phyloP scores from a whole-genome alignment of 2,329 filamentous ascomycete genomes.

The Dothistroma pini region DNA sequence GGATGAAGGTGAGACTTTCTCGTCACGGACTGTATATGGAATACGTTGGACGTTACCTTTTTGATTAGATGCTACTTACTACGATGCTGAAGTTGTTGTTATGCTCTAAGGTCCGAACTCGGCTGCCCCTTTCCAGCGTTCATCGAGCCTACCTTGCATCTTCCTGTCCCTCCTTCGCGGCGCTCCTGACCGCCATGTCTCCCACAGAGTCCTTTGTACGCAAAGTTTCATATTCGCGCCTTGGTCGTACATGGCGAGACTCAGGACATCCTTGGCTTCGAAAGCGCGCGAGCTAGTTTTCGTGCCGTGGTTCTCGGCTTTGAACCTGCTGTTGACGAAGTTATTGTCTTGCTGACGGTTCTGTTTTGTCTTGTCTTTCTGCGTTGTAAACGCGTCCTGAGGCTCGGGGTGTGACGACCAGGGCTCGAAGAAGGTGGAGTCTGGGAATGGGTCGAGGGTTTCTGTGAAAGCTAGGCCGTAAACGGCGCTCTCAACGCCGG shows the following conservation, averaged over 20 bases:
- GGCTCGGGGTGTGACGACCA: background rate
- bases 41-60: too few relatives aligned
- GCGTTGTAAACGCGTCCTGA: background rate
- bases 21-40: too few relatives aligned
- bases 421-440: slow-evolving; percentile 36
- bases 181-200: slow-evolving; percentile 23
- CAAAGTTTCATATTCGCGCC: slow-evolving; percentile 39
- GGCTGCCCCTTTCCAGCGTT: slow-evolving; percentile 36
- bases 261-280: slow-evolving; percentile 36
- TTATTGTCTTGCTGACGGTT: background rate
- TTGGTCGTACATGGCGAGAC: slow-evolving; percentile 48
- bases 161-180: slow-evolving; percentile 14
- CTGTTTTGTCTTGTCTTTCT: background rate
- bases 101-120: slow-evolving; percentile 12
- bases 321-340: background rate
- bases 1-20: too few relatives aligned
- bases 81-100: background rate
- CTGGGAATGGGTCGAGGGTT: slow-evolving; percentile 42
- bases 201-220: slow-evolving; percentile 38
- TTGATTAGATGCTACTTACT: too few relatives aligned
- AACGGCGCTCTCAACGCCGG: slow-evolving; percentile 46
- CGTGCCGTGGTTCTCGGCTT: background rate
- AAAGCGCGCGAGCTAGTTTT: slow-evolving; percentile 3
- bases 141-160: slow-evolving; percentile 32
- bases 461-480: slow-evolving; percentile 44